Percentiles rank a stretch among this genome's conserved stretches.
phyloP scores from a whole-genome alignment of 176 grass and related monocot species.

The Zoysia japonica region DNA sequence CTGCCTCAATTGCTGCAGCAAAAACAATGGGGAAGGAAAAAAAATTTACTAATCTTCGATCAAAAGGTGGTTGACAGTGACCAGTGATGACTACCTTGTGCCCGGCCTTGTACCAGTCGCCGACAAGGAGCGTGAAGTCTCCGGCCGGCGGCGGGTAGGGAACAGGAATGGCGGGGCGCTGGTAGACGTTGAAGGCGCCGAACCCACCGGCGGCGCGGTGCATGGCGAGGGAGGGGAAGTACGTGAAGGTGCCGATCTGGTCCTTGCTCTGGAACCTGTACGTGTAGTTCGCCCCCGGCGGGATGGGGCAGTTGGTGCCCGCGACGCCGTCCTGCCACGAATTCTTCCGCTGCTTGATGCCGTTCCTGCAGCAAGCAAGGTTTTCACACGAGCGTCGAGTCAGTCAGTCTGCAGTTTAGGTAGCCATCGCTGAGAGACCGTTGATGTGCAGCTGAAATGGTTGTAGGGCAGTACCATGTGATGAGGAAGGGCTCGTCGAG shows the following conservation, averaged over 20 bases:
- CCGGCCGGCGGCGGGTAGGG: slow-evolving; percentile 52
- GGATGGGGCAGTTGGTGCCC: slow-evolving; percentile 90
- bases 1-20: slow-evolving; percentile 37
- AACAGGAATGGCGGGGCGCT: slow-evolving; percentile 72
- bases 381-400: background rate
- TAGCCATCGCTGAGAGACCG: background rate
- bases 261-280: slow-evolving; percentile 90
- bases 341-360: slow-evolving; percentile 92
- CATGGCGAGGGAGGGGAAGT: slow-evolving; percentile 74
- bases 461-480: slow-evolving; percentile 51
- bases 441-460: background rate
- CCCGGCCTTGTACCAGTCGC: slow-evolving; percentile 63
- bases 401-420: background rate
- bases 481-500: slow-evolving; percentile 92
- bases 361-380: slow-evolving; percentile 49
- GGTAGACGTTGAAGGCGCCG: slow-evolving; percentile 71
- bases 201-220: slow-evolving; percentile 77
- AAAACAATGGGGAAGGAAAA: background rate
- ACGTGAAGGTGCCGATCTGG: slow-evolving; percentile 77
- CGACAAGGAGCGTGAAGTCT: slow-evolving; percentile 73
- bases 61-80: background rate
- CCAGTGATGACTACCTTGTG: slow-evolving; percentile 22
- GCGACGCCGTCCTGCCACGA: slow-evolving; percentile 93
- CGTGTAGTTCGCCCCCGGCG: slow-evolving; percentile 66
- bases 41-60: background rate